Percentiles rank a stretch among this genome's conserved stretches.
phyloP scores from a whole-genome alignment of 352 stramenopile genomes.

The Phytophthora uliginosa region DNA sequence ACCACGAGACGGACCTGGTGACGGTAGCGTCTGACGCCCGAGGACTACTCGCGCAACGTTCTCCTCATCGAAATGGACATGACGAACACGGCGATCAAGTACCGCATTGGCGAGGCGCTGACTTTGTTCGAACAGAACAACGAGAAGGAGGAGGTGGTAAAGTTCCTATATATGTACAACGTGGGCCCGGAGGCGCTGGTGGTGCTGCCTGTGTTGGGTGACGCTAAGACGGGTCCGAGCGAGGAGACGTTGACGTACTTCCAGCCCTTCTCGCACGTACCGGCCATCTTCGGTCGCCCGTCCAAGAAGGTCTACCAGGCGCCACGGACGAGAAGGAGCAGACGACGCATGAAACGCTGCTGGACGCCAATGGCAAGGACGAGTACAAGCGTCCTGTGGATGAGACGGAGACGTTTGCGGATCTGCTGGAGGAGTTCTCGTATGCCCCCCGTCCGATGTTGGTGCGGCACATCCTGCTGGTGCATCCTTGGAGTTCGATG shows the following conservation, averaged over 20 bases:
- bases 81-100: conserved; percentile 81
- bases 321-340: conserved; percentile 84
- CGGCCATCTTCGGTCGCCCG: conserved; percentile 86
- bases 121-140: conserved; percentile 90
- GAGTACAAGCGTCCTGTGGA: conserved; percentile 85
- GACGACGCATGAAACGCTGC: conserved; percentile 53
- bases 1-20: conserved; percentile 80
- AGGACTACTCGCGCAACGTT: conserved; percentile 88
- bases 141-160: conserved; percentile 74
- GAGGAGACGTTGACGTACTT: conserved; percentile 84
- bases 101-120: conserved; percentile 87
- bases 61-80: conserved; percentile 92
- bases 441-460: no score
- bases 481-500: no score
- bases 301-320: conserved; percentile 89
- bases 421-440: conserved; percentile 86
- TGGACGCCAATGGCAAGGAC: conserved; percentile 82
- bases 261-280: conserved; percentile 84
- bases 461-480: no score
- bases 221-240: no score
- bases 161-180: conserved; percentile 75
- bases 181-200: conserved; percentile 78
- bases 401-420: conserved; percentile 82
- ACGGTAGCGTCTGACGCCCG: conserved; percentile 81
- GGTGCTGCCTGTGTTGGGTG: no score